phyloP scores from a whole-genome alignment of 768 basidiomycete genomes.

The Boletus pseudo-olivaceus region DNA sequence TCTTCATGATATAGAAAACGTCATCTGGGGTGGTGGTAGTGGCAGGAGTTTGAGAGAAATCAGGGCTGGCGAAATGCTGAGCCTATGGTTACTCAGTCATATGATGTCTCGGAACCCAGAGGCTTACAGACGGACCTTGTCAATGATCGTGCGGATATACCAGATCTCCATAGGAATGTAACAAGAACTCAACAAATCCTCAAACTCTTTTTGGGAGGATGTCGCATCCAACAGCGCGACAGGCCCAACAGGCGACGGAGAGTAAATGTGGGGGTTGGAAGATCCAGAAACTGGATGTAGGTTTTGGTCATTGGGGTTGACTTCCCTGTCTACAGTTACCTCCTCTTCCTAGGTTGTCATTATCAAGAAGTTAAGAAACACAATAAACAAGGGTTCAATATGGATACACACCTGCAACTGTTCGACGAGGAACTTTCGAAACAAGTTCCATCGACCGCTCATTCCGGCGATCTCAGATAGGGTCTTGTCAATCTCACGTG shows the following conservation, averaged over 20 bases:
- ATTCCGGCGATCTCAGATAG: slow-evolving; percentile 88
- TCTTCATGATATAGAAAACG: slow-evolving; percentile 92
- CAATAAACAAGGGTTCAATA: neutral
- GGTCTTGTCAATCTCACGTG: slow-evolving; percentile 86
- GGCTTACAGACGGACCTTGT: slow-evolving; percentile 57
- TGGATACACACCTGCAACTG: slow-evolving; percentile 53
- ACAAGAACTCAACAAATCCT: slow-evolving; percentile 63
- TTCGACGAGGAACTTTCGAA: slow-evolving; percentile 81
- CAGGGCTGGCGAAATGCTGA: slow-evolving; percentile 76
- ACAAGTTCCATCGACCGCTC: slow-evolving; percentile 88
- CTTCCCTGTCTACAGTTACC: slow-evolving; percentile 1
- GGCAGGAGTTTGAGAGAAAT: slow-evolving; percentile 58
- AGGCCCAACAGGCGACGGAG: slow-evolving; percentile 3
- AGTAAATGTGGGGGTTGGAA: neutral
- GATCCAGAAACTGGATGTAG: neutral
- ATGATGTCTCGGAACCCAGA: neutral
- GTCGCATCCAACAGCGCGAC: slow-evolving; percentile 43
- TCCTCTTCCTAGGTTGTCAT: slow-evolving; percentile 17
- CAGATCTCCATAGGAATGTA: slow-evolving; percentile 90
- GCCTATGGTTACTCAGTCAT: slow-evolving; percentile 51
- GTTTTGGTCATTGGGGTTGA: slow-evolving; percentile 1
- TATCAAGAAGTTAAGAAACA: neutral
- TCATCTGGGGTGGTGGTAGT: slow-evolving; percentile 87
- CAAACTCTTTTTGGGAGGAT: slow-evolving; percentile 55
- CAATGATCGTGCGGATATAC: slow-evolving; percentile 83